Base-by-base conservation (phyloP, 257 asterid genomes). In the Primulina eburnea region DNA sequence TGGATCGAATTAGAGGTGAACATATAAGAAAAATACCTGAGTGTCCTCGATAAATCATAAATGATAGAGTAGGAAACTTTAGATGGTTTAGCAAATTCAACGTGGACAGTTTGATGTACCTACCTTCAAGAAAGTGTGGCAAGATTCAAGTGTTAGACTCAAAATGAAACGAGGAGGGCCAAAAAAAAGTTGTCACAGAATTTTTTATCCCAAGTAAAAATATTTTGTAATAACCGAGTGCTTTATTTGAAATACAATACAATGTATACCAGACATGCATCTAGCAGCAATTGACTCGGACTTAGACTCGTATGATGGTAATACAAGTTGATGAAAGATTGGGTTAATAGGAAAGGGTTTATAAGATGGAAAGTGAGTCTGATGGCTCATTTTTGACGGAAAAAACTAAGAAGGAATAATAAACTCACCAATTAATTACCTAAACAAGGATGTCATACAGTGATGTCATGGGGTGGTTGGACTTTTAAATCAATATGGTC, bases 361-460 rank as follows among this genome's bases (percentile, higher is more conserved):
- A 24, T 24, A 50, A 40, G 37, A 64, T 53, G 4, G 21, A 21
- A n/a, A 60, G 53, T 30, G 63, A 52, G 18, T n/a, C 69, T 30
- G 33, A 16, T 63, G 47, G n/a, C 43, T 67, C 56, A 26, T 65
- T 65, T 69, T 59, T 16, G 4, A 24, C 33, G 65, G 18, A 50
- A 29, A 24, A 60, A 61, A 7, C 38, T 34, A 7, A 10, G 38
- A 7, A 34, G 38, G 9, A 34, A 7, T 34, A 34, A 6, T 34
- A 34, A 34, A 34, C 9, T 34, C 9, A 7, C 9, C 38, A 34
- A 7, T 6, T 34, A 4, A 6, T 6, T 34, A 34, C 9, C 38
- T 34, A 34, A 7, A 7, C 38, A 34, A 34, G 38, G 9, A 34
- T 32, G 34, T 32, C 34, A 32, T 7, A 5, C 34, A 32, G 34